These are phyloP conservation scores for Obelidium mucronatum DNA, from an alignment of 192 early-diverging fungal genomes.

Conservation along the genomic window DNA sequence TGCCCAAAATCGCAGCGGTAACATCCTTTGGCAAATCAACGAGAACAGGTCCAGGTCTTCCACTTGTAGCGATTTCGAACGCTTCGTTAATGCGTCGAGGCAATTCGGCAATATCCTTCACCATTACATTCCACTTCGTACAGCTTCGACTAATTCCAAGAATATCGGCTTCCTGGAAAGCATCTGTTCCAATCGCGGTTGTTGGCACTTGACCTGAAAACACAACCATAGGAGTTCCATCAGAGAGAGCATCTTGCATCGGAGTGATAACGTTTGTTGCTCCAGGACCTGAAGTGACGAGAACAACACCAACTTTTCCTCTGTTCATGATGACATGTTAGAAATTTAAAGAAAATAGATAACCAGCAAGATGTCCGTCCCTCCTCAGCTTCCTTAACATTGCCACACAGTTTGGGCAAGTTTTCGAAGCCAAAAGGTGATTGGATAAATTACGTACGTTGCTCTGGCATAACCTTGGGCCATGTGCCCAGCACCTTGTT, in stretches of 20 bases:
- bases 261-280: constrained; percentile 98
- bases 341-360: background rate
- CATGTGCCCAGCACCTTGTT: constrained; percentile 99
- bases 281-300: constrained; percentile 95
- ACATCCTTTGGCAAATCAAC: constrained; percentile 99
- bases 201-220: constrained; percentile 95
- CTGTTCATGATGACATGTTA: constrained; percentile 41
- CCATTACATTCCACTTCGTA: constrained; percentile 99
- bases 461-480: constrained; percentile 96
- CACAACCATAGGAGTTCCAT: constrained; percentile 95
- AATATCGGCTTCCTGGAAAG: constrained; percentile 99
- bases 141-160: constrained; percentile 94
- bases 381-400: background rate
- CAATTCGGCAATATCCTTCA: constrained; percentile 94
- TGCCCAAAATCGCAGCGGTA: constrained; percentile 86
- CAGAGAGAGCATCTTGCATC: constrained; percentile 95
- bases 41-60: constrained; percentile 95
- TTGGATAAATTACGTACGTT: constrained; percentile 60
- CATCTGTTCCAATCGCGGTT: constrained; percentile 90
- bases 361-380: background rate
- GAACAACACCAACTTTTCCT: constrained; percentile 78
- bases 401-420: too few species aligned
- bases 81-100: constrained; percentile 98
- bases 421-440: too few species aligned
- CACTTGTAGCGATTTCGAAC: constrained; percentile 94